Percentiles rank a stretch among this genome's conserved stretches.
Evolutionary conservation across 2,329 filamentous ascomycete genomes (phyloP).

Genomic region (Penicillium paneum): DNA sequence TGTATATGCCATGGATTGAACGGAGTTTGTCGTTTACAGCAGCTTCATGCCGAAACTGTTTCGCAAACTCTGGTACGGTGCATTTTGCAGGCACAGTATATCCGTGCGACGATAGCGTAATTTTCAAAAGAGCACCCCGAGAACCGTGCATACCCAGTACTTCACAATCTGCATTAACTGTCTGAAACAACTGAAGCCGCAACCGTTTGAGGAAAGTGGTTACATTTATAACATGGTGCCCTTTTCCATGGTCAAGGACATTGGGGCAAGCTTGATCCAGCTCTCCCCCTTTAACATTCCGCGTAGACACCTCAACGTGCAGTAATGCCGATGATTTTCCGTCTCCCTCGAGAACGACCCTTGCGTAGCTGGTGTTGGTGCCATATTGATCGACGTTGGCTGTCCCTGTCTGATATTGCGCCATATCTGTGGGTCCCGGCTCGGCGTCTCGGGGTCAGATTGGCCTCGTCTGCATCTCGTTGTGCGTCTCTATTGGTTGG

Average conservation of each 20-base stretch:
- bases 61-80: constrained; percentile 16
- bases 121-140: constrained; percentile 24
- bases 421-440: neutral
- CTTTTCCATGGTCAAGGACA: constrained; percentile 9
- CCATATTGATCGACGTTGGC: neutral
- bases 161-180: constrained; percentile 17
- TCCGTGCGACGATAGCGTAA: constrained; percentile 26
- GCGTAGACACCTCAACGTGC: constrained; percentile 9
- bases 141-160: constrained; percentile 24
- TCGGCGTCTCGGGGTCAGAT: constrained; percentile 9
- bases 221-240: constrained; percentile 1
- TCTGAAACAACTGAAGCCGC: constrained; percentile 4
- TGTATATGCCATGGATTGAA: constrained; percentile 21
- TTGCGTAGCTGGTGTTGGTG: neutral
- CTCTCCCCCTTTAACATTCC: constrained; percentile 6
- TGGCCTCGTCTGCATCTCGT: neutral
- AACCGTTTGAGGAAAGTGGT: neutral
- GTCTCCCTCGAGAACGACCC: neutral
- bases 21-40: constrained; percentile 21
- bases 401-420: neutral
- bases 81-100: constrained; percentile 31
- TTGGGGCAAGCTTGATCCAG: constrained; percentile 12
- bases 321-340: constrained; percentile 10
- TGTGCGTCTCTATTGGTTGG: neutral
- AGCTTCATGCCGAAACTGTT: constrained; percentile 19